Conservation (phyloP, 805 yeast species). For the Candida adriatica region DNA sequence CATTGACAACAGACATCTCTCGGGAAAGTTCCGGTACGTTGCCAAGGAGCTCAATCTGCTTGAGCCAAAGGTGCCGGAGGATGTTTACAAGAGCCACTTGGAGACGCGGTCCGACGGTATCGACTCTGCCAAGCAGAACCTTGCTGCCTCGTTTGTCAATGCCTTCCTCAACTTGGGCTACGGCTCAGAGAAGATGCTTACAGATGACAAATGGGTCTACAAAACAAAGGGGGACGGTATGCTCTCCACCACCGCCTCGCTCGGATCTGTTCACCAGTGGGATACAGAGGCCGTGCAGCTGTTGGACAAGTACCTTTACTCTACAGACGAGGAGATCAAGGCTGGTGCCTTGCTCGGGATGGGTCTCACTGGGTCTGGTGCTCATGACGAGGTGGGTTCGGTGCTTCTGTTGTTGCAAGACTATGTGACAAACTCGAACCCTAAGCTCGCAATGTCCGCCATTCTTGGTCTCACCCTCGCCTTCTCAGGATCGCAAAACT, state of each 20-base stretch:
- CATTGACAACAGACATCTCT: conserved; percentile 70
- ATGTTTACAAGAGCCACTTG: conserved; percentile 83
- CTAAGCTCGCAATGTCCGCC: conserved; percentile 68
- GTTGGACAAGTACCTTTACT: conserved; percentile 81
- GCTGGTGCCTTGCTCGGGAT: conserved; percentile 97
- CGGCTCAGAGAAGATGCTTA: conserved; percentile 74
- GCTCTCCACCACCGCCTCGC: conserved; percentile 84
- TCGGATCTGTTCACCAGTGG: conserved; percentile 91
- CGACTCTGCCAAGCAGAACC: conserved; percentile 91
- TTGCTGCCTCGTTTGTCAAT: conserved; percentile 92
- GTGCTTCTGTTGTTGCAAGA: conserved; percentile 83
- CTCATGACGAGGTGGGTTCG: conserved; percentile 93
- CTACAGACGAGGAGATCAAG: conserved; percentile 78
- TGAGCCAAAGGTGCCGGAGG: conserved; percentile 92
- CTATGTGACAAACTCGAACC: conserved; percentile 59
- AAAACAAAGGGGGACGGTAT: conserved; percentile 89
- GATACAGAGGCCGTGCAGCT: conserved; percentile 86
- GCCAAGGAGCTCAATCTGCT: conserved; percentile 82
- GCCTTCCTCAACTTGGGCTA: conserved; percentile 88
- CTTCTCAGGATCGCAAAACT: conserved; percentile 89
- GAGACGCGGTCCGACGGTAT: conserved; percentile 62
- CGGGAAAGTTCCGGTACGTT: conserved; percentile 73
- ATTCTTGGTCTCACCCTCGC: conserved; percentile 91
- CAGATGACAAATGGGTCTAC: conserved; percentile 83
- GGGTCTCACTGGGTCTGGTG: conserved; percentile 87